Conservation (phyloP, 202 grass and related monocot genomes). For the Carex sylvatica region DNA sequence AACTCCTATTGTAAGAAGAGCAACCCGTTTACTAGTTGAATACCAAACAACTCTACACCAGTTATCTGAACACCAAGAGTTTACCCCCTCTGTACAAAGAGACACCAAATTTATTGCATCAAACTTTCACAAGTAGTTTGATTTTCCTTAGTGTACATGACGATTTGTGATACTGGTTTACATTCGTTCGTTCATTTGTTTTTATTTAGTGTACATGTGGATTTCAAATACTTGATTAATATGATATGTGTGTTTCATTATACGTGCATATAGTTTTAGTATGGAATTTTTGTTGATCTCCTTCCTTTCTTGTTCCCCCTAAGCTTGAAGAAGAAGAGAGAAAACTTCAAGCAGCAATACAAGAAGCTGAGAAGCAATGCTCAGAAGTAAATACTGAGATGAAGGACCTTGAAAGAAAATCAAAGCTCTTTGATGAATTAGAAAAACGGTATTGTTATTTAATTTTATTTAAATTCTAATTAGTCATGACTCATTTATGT, state of each 20-base stretch:
- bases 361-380: conserved; percentile 89
- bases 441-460: conserved; percentile 62
- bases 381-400: conserved; percentile 63
- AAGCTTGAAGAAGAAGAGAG: conserved; percentile 92
- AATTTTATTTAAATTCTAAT: background rate
- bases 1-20: background rate
- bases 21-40: background rate
- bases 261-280: background rate
- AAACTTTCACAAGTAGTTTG: background rate
- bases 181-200: background rate
- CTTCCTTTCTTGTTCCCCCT: conserved; percentile 11
- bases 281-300: conserved; percentile 13
- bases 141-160: background rate
- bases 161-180: background rate
- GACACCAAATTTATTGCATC: background rate
- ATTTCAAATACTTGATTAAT: background rate
- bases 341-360: conserved; percentile 76
- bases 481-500: background rate
- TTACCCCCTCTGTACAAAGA: background rate
- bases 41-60: background rate
- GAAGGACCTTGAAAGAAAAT: conserved; percentile 79
- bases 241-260: conserved; percentile 10
- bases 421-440: conserved; percentile 81
- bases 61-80: background rate
- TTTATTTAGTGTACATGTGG: background rate